These are phyloP conservation scores for Colletotrichum sp. DNA, from an alignment of 2,329 filamentous ascomycete genomes.

Conservation along the genomic window DNA sequence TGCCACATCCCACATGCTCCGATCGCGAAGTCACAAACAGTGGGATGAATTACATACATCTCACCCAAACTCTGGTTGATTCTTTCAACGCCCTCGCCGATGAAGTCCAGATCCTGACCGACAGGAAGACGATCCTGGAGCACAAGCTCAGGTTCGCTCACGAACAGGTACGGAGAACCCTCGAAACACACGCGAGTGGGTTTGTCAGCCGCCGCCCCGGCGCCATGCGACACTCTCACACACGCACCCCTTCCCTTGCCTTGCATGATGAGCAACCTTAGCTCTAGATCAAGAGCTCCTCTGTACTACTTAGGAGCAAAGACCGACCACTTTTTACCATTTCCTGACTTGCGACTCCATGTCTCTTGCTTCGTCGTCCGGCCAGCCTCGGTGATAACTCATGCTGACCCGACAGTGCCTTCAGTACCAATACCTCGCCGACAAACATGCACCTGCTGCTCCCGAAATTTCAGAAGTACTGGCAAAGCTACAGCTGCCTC, in stretches of 20 bases:
- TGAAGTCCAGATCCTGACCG: constrained; percentile 67
- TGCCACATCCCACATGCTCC: constrained; percentile 17
- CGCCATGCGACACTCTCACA: constrained; percentile 5
- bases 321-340: constrained; percentile 62
- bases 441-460: constrained; percentile 70
- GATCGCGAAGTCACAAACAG: constrained; percentile 22
- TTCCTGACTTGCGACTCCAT: constrained; percentile 40
- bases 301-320: constrained; percentile 48
- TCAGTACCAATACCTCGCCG: constrained; percentile 69
- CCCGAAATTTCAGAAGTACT: constrained; percentile 71
- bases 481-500: constrained; percentile 69
- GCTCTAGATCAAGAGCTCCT: constrained; percentile 84
- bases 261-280: constrained; percentile 60
- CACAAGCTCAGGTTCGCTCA: constrained; percentile 71
- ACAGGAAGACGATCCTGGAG: constrained; percentile 69
- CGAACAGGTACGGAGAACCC: constrained; percentile 60
- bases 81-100: constrained; percentile 70
- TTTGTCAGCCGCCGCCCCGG: constrained; percentile 15
- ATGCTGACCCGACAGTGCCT: constrained; percentile 22
- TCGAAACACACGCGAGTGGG: constrained; percentile 4
- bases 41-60: constrained; percentile 47
- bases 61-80: constrained; percentile 64
- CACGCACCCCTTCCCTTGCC: constrained; percentile 10
- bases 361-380: constrained; percentile 10
- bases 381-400: not conserved